Base-by-base conservation (phyloP, 305 asterid species). In the Solanum hybrid region DNA sequence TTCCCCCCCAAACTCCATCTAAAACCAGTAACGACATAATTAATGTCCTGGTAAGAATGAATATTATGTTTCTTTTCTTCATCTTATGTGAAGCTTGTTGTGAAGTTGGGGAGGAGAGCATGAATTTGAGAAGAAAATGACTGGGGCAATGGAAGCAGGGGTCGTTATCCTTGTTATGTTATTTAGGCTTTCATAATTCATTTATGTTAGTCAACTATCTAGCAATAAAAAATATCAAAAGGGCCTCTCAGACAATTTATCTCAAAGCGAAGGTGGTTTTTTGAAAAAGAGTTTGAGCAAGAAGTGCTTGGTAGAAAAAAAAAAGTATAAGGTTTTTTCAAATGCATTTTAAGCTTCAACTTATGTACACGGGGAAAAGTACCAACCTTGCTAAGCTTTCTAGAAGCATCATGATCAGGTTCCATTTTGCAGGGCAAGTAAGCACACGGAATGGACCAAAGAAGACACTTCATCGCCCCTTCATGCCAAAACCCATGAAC, bases 371-470 rank as follows among this genome's bases (percentile, higher is more conserved):
- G 10, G 87, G 40, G 38, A 45, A 42, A 84, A 31, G 27, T 51
- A 84, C 87, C 29, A 84, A 84, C 87, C 87, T 84, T 84, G 19
- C 19, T 84, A 51, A 27, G 73, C 73, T 84, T 84, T 84, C 40
- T 45, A 84, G 87, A 51, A 45, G 73, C 40, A 51, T 84, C 73
- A 84, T 51, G 40, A 6, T 31, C 40, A 45, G 42, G 73, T 45
- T 84, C 27, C 87, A 84, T 27, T 84, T 84, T 84, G 87, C 40
- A 84, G 60, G 87, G 87, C 73, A 84, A 84, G 87, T 45, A 84
- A 45, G 73, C 87, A n/a, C 87, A 84, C 40, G 87, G 87, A 84
- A 45, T 84, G 87, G 87, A 84, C 87, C 87, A 84, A 84, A 84
- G 87, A 45, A 84, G 87, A 84, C 87, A 84, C 40, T 84, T 84